Evolutionary conservation across 139 green algal species (phyloP), one percentile per base, ranked within the genome.

Genomic region (Chlamydomonas sphaeroides): DNA sequence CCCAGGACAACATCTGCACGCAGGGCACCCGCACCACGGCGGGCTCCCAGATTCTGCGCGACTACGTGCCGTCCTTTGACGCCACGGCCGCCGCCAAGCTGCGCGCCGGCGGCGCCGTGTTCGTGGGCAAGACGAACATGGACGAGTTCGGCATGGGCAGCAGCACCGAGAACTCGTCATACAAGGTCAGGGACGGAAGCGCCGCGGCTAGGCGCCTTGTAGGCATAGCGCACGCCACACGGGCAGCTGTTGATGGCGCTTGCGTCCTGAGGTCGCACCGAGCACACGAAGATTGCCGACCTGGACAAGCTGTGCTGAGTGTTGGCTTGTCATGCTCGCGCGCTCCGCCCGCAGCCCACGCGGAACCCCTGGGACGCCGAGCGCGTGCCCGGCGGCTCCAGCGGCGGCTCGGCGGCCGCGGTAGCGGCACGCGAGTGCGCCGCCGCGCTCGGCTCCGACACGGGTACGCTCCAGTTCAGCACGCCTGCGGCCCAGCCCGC

Each of bases 91-190:
- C 97, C 17, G 86, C 87, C 1, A 88, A 89, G 30, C 78, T 99
- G 72, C 72, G 77, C 3, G 76, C 69, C 15, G 95, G 93, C 38
- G 97, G 97, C 0, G 95, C 94, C 4, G 79, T 99, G 30, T 65
- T 99, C 26, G 35, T 99, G 38, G 97, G 97, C 38, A 99, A 99
- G 87, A 98, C 95, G 25, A 99, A 99, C 91, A 92, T 97, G 90
- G 97, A 99, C 68, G 95, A 98, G 82, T 99, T 99, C 84, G 97
- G 96, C 66, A 99, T 99, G 97, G 97, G 97, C 61, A 96, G 86
- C 90, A 95, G 88, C 28, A 99, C 94, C 5, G 97, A 99, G 77
- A 95, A 94, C 82, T 98, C 92, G 0, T 93, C 91, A 0, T 99
- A 92, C 86, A 90, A 98, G 87, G 93, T n/a, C n/a, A n/a, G n/a